Evolutionary conservation across 1,284 basidiomycete genomes (phyloP).

Genomic region (Stereum hirsutum): DNA sequence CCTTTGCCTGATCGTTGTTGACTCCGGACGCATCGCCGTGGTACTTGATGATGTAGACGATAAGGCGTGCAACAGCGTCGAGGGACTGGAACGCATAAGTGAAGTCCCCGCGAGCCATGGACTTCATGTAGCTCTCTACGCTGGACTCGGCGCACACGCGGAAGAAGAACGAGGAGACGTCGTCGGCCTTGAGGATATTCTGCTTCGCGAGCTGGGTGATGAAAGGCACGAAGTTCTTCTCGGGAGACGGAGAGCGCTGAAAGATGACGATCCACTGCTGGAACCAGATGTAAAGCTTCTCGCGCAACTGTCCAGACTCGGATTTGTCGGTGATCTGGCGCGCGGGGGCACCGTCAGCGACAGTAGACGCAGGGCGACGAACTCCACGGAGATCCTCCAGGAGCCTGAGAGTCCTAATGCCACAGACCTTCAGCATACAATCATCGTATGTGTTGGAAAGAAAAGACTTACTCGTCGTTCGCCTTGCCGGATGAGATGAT

Average conservation of each 20-base stretch:
- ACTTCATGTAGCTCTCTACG: conserved; percentile 87
- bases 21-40: conserved; percentile 87
- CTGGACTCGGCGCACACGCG: conserved; percentile 95
- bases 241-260: conserved; percentile 82
- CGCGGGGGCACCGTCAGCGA: conserved; percentile 25
- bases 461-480: conserved; percentile 63
- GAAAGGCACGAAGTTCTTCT: conserved; percentile 96
- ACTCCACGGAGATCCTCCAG: conserved; percentile 69
- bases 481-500: conserved; percentile 67
- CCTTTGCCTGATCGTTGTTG: conserved; percentile 90
- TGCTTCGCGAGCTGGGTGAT: conserved; percentile 95
- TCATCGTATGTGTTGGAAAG: background rate
- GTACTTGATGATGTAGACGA: conserved; percentile 99
- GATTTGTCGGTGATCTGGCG: conserved; percentile 49
- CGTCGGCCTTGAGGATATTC: conserved; percentile 94
- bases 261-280: conserved; percentile 95
- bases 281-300: conserved; percentile 69
- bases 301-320: conserved; percentile 62
- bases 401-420: conserved; percentile 40
- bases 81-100: conserved; percentile 84
- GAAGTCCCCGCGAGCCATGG: conserved; percentile 70
- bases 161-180: conserved; percentile 97
- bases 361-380: conserved; percentile 28
- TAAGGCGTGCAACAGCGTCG: conserved; percentile 92
- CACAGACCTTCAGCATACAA: conserved; percentile 1